A percentile compares a stretch with the other conserved stretches of the same genome.
phyloP scores from a whole-genome alignment of 2,329 filamentous ascomycete genomes.

The Emmonsiellopsis sp. region DNA sequence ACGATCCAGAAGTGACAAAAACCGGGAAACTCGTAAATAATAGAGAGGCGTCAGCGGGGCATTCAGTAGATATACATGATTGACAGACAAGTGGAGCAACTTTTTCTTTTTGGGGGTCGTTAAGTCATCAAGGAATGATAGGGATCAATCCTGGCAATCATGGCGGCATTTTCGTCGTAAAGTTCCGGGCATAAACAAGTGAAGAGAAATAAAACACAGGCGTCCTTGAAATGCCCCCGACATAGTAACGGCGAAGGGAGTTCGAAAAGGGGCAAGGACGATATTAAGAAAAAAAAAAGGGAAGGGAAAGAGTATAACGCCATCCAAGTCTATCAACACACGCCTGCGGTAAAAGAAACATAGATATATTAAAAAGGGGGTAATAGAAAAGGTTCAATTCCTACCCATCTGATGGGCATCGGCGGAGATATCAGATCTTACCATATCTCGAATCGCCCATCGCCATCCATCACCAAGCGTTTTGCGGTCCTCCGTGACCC shows the following conservation, averaged over 20 bases:
- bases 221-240: no score
- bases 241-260: neutral
- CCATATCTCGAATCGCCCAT: conserved; percentile 58
- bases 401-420: neutral
- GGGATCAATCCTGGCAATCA: conserved; percentile 5
- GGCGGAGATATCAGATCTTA: conserved; percentile 18
- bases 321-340: neutral
- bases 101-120: neutral
- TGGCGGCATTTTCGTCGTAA: conserved; percentile 4
- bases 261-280: neutral
- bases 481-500: conserved; percentile 56
- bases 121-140: conserved; percentile 6
- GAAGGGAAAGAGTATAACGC: neutral
- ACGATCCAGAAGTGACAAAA: neutral
- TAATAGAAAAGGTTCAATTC: neutral
- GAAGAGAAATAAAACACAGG: neutral
- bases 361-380: neutral
- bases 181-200: neutral
- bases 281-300: neutral
- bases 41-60: neutral
- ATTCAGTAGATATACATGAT: neutral
- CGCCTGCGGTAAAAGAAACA: neutral
- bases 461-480: conserved; percentile 53
- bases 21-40: neutral
- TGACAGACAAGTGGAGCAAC: neutral